These are phyloP conservation scores for Solanum lycopersicoides DNA, from an alignment of 257 asterid genomes.

Conservation along the genomic window DNA sequence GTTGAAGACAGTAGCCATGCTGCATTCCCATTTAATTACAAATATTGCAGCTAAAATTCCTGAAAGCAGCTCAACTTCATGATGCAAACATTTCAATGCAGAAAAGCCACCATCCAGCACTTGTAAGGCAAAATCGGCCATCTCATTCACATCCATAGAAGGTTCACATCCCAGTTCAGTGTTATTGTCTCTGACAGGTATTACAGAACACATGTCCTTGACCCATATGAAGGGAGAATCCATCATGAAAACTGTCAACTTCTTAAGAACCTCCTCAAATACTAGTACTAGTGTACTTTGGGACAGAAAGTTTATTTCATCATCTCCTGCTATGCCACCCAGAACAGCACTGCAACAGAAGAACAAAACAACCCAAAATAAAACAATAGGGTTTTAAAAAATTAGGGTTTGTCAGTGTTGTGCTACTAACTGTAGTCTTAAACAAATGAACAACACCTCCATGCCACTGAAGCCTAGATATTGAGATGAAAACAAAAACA, in stretches of 20 bases:
- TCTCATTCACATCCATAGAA: constrained; percentile 39
- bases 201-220: constrained; percentile 42
- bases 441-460: not conserved
- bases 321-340: constrained; percentile 63
- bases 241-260: constrained; percentile 46
- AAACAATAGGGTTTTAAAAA: not conserved
- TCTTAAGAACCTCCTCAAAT: constrained; percentile 46
- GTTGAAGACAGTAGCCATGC: constrained; percentile 31
- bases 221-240: constrained; percentile 76
- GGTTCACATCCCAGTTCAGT: constrained; percentile 24
- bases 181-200: constrained; percentile 22
- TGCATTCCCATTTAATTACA: constrained; percentile 78
- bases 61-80: constrained; percentile 53
- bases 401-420: not conserved
- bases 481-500: not conserved
- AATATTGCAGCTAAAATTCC: constrained; percentile 54
- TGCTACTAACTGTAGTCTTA: not conserved
- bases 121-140: constrained; percentile 61
- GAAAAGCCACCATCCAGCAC: constrained; percentile 65
- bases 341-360: constrained; percentile 70
- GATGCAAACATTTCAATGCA: constrained; percentile 34
- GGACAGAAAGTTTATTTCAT: constrained; percentile 44
- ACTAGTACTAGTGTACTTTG: constrained; percentile 31
- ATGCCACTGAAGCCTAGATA: not conserved
- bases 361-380: not conserved